A percentile compares a stretch with the other conserved stretches of the same genome.
These are phyloP conservation scores for Kwoniella heveanensis DNA, from an alignment of 768 basidiomycete species.

Conservation along the genomic window DNA sequence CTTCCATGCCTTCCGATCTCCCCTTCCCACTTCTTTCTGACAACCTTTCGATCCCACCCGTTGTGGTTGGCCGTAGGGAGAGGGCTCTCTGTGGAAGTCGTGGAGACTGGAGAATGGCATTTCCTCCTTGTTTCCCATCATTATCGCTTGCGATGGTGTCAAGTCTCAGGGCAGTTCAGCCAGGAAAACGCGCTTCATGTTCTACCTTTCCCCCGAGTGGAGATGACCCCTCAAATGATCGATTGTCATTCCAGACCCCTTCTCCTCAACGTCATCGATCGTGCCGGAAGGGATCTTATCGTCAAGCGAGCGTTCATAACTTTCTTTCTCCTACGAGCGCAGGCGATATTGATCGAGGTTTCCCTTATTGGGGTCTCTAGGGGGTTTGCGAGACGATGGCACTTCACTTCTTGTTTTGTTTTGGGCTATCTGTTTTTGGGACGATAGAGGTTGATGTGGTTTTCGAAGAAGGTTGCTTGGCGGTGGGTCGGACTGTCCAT, in stretches of 20 bases:
- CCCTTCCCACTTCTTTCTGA: background rate
- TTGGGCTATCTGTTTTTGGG: background rate
- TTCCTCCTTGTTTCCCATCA: background rate
- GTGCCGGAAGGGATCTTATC: background rate
- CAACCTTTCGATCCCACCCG: background rate
- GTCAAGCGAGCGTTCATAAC: background rate
- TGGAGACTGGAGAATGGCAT: background rate
- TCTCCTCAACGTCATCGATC: background rate
- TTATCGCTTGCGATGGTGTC: background rate
- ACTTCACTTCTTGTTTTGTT: background rate
- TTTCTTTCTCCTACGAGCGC: background rate
- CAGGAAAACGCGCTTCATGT: conserved; percentile 7
- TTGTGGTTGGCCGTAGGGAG: background rate
- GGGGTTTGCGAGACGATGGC: background rate
- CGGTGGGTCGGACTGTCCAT: background rate
- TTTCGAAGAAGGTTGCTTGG: background rate
- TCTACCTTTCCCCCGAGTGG: conserved; percentile 2
- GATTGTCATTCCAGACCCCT: background rate
- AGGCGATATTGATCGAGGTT: background rate
- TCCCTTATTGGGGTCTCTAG: background rate
- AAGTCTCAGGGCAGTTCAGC: background rate
- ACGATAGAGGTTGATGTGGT: background rate
- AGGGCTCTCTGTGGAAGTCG: background rate
- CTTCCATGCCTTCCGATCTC: background rate
- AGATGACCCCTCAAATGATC: background rate